Evolutionary conservation across 1,139 yeast species (phyloP), one percentile per base, ranked within the genome.

Genomic region (Candida anutae): DNA sequence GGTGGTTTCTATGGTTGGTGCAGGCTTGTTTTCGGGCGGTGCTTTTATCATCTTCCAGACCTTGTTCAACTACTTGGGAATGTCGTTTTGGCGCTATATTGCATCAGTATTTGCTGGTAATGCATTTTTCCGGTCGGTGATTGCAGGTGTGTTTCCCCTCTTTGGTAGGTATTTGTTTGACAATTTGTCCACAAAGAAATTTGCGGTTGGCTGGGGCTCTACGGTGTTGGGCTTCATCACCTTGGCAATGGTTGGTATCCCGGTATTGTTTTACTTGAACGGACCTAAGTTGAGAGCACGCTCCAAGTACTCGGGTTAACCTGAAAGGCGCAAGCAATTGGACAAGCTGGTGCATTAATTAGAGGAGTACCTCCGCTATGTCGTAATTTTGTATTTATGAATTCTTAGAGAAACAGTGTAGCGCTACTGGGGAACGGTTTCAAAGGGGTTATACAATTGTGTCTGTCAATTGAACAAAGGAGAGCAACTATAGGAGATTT

Each of bases 31-130:
- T 31, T 59, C 64, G 6, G 32, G 47, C 5, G 58, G 65, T 19
- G 55, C 57, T 2, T 61, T 67, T 43, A 39, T 61, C 16, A 44
- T 66, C 21, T 67, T 63, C 54, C 72, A 63, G 42, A 48, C 61
- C 5, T 43, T 54, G 28, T 55, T 55, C 43, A 55, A 55, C 38
- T 58, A 56, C 35, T 43, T 58, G 43, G 51, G 56, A 6, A 46
- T 46, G 42, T 52, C 58, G 2, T 66, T 60, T 43, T 53, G 47
- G 29, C 49, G 58, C 28, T 64, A 60, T 40, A 48, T 69, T 43
- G 81, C 80, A 0, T 72, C 80, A 4, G 77, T 71, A 4, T 73
- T 69, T 46, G 78, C 79, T 2, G 67, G 74, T 15, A 73, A 73
- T 40, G 72, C 63, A 10, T 53, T 73, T 30, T 60, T 62, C 39